Conservation (phyloP, 2,329 filamentous ascomycete species). For the Pestalotiopsis sp. region DNA sequence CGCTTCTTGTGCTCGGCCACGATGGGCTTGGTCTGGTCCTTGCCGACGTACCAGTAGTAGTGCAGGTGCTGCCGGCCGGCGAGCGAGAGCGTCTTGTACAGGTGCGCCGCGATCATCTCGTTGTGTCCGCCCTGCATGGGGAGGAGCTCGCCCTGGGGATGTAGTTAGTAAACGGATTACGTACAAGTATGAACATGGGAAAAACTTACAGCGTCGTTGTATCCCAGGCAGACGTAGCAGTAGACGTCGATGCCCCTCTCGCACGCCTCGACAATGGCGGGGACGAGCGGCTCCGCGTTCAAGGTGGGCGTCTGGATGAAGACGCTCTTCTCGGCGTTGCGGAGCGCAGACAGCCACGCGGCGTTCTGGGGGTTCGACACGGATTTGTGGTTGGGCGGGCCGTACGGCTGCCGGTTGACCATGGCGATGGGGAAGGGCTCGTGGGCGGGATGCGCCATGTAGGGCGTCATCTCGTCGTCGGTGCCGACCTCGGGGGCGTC, state of each 20-base stretch:
- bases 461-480: conserved; percentile 66
- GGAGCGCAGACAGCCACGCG: conserved; percentile 70
- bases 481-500: conserved; percentile 56
- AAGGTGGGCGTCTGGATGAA: conserved; percentile 81
- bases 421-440: conserved; percentile 70
- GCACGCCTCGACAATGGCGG: conserved; percentile 66
- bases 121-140: conserved; percentile 77
- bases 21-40: conserved; percentile 71
- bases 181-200: too few relatives aligned
- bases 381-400: conserved; percentile 61
- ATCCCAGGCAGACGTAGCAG: conserved; percentile 75
- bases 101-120: conserved; percentile 65
- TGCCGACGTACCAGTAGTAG: conserved; percentile 72
- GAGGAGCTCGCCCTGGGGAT: conserved; percentile 67
- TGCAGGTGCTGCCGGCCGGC: conserved; percentile 53
- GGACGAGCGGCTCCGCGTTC: conserved; percentile 70
- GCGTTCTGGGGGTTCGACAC: conserved; percentile 74
- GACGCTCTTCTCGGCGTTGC: conserved; percentile 63
- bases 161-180: too few relatives aligned
- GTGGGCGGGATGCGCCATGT: conserved; percentile 56
- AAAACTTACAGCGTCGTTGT: conserved; percentile 66
- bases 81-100: conserved; percentile 57
- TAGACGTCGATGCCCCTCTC: conserved; percentile 68
- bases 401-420: conserved; percentile 70
- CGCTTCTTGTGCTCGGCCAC: conserved; percentile 67